A percentile compares a stretch with the other conserved stretches of the same genome.
These are phyloP conservation scores for Astrothelium macrocarpum DNA, from an alignment of 495 filamentous ascomycete genomes.

Conservation along the genomic window DNA sequence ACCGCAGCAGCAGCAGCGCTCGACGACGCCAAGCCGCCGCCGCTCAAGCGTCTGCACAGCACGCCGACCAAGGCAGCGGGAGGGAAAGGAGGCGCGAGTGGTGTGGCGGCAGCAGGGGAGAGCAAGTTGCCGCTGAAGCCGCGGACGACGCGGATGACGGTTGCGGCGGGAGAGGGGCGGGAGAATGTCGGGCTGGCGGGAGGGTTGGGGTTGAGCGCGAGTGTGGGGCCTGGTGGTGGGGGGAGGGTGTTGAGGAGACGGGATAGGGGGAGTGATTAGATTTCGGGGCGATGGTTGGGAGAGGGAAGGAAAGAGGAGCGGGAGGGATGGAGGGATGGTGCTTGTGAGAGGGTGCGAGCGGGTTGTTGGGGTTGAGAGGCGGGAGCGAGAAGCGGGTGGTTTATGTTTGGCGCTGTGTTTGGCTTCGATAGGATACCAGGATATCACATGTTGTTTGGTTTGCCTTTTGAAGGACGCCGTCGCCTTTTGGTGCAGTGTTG, in stretches of 20 bases:
- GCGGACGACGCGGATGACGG: conserved; percentile 27
- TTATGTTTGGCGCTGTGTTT: neutral
- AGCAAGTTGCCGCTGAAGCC: conserved; percentile 31
- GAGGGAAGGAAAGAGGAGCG: no score
- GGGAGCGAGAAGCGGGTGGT: neutral
- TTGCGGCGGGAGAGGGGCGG: conserved; percentile 14
- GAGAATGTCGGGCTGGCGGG: conserved; percentile 16
- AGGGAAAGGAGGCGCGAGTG: conserved; percentile 1
- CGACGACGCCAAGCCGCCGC: conserved; percentile 8
- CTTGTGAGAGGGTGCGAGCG: no score
- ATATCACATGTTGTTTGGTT: no score
- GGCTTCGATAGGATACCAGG: neutral
- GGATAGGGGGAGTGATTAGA: conserved; percentile 19
- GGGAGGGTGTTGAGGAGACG: conserved; percentile 24
- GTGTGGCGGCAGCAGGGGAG: neutral
- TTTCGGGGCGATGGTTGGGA: neutral
- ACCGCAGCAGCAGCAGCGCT: conserved; percentile 11
- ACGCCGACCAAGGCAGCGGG: neutral
- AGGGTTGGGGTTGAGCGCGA: conserved; percentile 11
- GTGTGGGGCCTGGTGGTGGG: conserved; percentile 19
- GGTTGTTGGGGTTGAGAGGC: neutral
- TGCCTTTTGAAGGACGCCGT: neutral
- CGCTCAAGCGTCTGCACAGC: conserved; percentile 28
- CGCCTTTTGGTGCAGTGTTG: neutral
- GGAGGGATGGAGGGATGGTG: no score